These are phyloP conservation scores for Rhizopus delemar DNA, from an alignment of 371 early-diverging fungal species.

Conservation along the genomic window DNA sequence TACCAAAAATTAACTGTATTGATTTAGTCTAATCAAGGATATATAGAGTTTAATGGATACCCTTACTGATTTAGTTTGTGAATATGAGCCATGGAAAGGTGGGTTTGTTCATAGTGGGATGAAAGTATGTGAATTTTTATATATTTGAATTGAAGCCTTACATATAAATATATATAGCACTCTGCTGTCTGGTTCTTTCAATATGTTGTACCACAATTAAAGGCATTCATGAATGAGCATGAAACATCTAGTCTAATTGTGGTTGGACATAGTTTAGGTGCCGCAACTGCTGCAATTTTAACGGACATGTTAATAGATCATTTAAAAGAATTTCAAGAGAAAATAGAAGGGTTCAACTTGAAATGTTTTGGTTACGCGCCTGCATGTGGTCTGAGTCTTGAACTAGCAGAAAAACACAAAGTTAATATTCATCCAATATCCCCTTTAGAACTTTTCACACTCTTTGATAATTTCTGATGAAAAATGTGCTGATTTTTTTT, in stretches of 20 bases:
- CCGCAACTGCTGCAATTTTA: slow-evolving; percentile 73
- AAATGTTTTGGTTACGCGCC: slow-evolving; percentile 53
- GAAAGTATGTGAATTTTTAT: slow-evolving; percentile 35
- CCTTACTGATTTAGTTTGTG: slow-evolving; percentile 84
- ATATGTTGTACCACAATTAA: slow-evolving; percentile 67
- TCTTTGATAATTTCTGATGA: too few species aligned
- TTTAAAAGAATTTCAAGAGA: slow-evolving; percentile 54
- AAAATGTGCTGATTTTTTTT: neutral
- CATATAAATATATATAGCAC: slow-evolving; percentile 27
- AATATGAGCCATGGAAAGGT: slow-evolving; percentile 85
- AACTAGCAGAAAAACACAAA: slow-evolving; percentile 48
- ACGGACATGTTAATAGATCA: slow-evolving; percentile 76
- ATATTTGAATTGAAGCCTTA: too few species aligned
- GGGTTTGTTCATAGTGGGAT: slow-evolving; percentile 86
- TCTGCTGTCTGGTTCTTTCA: slow-evolving; percentile 80
- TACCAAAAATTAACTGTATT: neutral
- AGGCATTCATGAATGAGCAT: slow-evolving; percentile 68
- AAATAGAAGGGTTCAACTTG: slow-evolving; percentile 35
- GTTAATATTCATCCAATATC: slow-evolving; percentile 9
- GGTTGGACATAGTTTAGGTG: slow-evolving; percentile 87
- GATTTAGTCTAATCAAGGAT: neutral
- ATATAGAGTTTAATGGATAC: slow-evolving; percentile 78
- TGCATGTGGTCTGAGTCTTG: slow-evolving; percentile 46
- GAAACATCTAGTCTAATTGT: slow-evolving; percentile 64
- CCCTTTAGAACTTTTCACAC: neutral